These are phyloP conservation scores for Coccinonectria pachysandricola DNA, from an alignment of 2,329 filamentous ascomycete genomes.

Conservation along the genomic window DNA sequence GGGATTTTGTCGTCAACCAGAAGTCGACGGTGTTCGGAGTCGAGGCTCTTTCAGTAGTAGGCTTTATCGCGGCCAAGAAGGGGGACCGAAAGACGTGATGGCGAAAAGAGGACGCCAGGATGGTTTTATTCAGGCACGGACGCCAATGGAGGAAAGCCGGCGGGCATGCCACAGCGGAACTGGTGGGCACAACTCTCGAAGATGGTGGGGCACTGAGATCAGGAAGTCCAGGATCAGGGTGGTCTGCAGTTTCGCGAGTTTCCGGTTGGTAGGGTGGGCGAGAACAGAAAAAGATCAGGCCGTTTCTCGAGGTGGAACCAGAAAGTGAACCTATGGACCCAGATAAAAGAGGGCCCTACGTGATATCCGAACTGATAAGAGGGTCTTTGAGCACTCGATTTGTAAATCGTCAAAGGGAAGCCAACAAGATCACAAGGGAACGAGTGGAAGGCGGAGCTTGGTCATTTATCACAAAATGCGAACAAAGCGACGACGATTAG, in stretches of 20 bases:
- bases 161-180: constrained; percentile 4
- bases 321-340: constrained; percentile 9
- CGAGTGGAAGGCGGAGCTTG: too few relatives aligned
- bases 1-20: too few relatives aligned
- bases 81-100: constrained; percentile 9
- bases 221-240: constrained; percentile 10
- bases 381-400: too few relatives aligned
- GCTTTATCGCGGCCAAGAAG: constrained; percentile 12
- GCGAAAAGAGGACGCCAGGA: constrained; percentile 16
- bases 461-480: too few relatives aligned
- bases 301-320: constrained; percentile 16
- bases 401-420: too few relatives aligned
- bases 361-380: too few relatives aligned
- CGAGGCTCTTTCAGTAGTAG: too few relatives aligned
- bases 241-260: too few relatives aligned
- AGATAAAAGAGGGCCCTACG: too few relatives aligned
- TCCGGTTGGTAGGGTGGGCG: constrained; percentile 12
- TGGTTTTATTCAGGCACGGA: constrained; percentile 17
- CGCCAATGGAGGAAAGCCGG: constrained; percentile 3
- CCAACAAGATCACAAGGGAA: too few relatives aligned
- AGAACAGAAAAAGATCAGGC: constrained; percentile 17
- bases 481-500: too few relatives aligned
- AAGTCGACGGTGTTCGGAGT: too few relatives aligned
- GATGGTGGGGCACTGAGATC: constrained; percentile 15
- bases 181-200: constrained; percentile 8